Evolutionary conservation across 257 asterid genomes (phyloP).

Genomic region (Linderniella brevidens): DNA sequence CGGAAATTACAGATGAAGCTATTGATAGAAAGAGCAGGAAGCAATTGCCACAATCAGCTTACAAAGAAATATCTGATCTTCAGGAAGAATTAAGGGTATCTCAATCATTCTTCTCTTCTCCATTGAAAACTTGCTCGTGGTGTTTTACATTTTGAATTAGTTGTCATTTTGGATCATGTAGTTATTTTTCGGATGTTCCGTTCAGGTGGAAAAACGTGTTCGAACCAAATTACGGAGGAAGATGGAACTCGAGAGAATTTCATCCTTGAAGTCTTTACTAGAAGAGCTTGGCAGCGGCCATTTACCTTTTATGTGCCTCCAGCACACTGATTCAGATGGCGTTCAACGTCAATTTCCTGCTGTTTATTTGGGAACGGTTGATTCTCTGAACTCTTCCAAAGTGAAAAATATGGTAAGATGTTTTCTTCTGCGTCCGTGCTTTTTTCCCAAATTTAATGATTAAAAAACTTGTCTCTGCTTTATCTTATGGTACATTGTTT

Average conservation of each 20-base stretch:
- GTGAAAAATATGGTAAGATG: slow-evolving; percentile 50
- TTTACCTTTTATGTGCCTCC: slow-evolving; percentile 73
- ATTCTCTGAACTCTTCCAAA: slow-evolving; percentile 43
- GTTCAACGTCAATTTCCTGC: slow-evolving; percentile 67
- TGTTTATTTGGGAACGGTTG: slow-evolving; percentile 83
- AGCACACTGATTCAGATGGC: slow-evolving; percentile 57
- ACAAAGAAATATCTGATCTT: slow-evolving; percentile 69
- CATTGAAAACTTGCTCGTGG: slow-evolving; percentile 5
- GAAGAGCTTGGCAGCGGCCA: slow-evolving; percentile 62
- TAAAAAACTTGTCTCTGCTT: not conserved
- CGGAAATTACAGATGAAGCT: slow-evolving; percentile 80
- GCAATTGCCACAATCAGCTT: slow-evolving; percentile 44
- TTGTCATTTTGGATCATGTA: not conserved
- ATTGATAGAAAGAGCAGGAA: slow-evolving; percentile 64
- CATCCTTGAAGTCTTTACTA: slow-evolving; percentile 55
- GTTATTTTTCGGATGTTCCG: slow-evolving; percentile 10
- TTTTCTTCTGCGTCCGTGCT: slow-evolving; percentile 9
- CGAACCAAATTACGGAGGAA: slow-evolving; percentile 59
- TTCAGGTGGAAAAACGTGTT: slow-evolving; percentile 63
- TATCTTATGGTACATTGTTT: not conserved
- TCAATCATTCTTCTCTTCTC: slow-evolving; percentile 11
- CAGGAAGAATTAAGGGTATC: slow-evolving; percentile 78
- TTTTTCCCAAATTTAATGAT: not conserved
- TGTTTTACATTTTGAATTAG: slow-evolving; percentile 3
- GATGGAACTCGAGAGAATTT: slow-evolving; percentile 72